Evolutionary conservation across 768 basidiomycete species (phyloP).

Genomic region (Pluteus cervinus): DNA sequence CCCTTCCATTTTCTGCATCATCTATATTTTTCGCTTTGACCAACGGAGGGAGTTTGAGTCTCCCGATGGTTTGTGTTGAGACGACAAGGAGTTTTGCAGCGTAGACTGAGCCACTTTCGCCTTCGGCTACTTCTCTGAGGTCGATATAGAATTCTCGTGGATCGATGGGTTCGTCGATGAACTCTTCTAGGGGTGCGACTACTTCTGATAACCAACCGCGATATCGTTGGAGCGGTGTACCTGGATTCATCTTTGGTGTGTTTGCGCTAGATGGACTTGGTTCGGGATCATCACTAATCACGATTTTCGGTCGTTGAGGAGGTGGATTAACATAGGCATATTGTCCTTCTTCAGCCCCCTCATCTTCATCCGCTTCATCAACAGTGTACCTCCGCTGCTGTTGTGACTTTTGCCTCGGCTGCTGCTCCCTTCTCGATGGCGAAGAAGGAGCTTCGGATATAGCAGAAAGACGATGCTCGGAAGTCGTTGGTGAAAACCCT

Average conservation of each 20-base stretch:
- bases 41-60: conserved; percentile 32
- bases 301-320: conserved; percentile 23
- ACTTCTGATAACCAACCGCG: conserved; percentile 58
- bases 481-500: too few relatives aligned
- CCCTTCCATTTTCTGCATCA: conserved; percentile 24
- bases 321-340: conserved; percentile 10
- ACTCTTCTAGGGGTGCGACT: conserved; percentile 52
- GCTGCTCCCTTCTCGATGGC: conserved; percentile 11
- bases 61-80: conserved; percentile 21
- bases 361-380: conserved; percentile 19
- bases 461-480: too few relatives aligned
- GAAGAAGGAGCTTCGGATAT: too few relatives aligned
- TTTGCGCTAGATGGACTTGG: conserved; percentile 8
- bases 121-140: conserved; percentile 75
- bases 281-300: conserved; percentile 22
- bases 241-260: too few relatives aligned
- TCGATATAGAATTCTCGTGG: conserved; percentile 61
- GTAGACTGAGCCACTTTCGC: conserved; percentile 72
- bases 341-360: conserved; percentile 19
- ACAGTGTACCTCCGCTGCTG: too few relatives aligned
- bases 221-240: conserved; percentile 44
- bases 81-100: conserved; percentile 39
- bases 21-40: conserved; percentile 32
- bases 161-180: conserved; percentile 57
- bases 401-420: conserved; percentile 13